Evolutionary conservation across 2,329 filamentous ascomycete species (phyloP).

Genomic region (Aspergillus aculeatinus): DNA sequence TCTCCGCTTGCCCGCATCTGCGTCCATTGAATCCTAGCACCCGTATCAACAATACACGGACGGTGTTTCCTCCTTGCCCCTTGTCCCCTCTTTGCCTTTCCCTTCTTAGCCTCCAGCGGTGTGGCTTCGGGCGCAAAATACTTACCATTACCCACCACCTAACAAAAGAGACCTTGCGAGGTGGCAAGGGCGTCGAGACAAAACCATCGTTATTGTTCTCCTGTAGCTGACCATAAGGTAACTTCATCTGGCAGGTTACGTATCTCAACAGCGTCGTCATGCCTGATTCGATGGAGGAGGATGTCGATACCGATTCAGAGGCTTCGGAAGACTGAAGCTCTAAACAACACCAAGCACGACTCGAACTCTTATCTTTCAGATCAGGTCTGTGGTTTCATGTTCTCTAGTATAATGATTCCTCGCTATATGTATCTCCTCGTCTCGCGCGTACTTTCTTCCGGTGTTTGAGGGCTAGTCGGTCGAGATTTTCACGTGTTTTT

Average conservation of each 20-base stretch:
- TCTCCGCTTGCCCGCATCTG: conserved; percentile 23
- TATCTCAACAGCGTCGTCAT: conserved; percentile 72
- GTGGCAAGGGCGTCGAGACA: conserved; percentile 9
- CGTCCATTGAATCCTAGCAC: conserved; percentile 26
- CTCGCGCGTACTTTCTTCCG: not conserved
- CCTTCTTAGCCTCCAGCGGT: conserved; percentile 22
- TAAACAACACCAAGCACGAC: not conserved
- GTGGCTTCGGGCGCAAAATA: conserved; percentile 17
- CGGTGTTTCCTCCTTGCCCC: conserved; percentile 11
- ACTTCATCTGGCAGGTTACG: conserved; percentile 54
- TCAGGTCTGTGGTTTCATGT: conserved; percentile 13
- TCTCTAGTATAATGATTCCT: not conserved
- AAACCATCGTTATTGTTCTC: not conserved
- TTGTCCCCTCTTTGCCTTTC: conserved; percentile 18
- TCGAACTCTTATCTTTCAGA: not conserved
- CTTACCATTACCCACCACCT: conserved; percentile 16
- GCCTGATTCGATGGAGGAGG: conserved; percentile 61
- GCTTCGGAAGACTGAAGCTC: conserved; percentile 9
- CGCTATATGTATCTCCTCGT: not conserved
- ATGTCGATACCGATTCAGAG: conserved; percentile 38
- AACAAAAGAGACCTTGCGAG: conserved; percentile 9
- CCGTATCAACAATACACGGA: conserved; percentile 18
- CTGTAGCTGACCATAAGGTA: conserved; percentile 27
- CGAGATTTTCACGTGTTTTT: not conserved
- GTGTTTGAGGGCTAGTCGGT: not conserved